A percentile compares a stretch with the other conserved stretches of the same genome.
These are phyloP conservation scores for Yarrowia divulgata DNA, from an alignment of 805 yeast genomes.

Conservation along the genomic window DNA sequence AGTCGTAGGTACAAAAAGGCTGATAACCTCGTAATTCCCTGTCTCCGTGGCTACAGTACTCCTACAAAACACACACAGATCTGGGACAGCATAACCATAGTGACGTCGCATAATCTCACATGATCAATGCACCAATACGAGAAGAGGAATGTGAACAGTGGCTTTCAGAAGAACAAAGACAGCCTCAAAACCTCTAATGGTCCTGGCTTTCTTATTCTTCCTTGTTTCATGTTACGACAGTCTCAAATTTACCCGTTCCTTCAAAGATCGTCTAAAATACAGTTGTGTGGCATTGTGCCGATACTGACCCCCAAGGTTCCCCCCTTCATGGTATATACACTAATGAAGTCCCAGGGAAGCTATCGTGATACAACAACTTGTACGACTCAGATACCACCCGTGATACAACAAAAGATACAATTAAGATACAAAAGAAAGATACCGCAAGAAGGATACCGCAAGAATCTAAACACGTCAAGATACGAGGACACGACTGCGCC, in stretches of 20 bases:
- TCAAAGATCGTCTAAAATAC: neutral
- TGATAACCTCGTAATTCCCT: no score
- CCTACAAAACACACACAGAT: no score
- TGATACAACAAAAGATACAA: conserved; percentile 1
- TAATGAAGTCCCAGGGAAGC: neutral
- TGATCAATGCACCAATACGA: neutral
- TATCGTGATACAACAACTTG: neutral
- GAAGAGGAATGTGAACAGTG: neutral
- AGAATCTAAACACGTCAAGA: conserved; percentile 9
- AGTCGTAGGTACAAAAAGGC: no score
- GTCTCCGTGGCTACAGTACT: no score
- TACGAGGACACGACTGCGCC: neutral
- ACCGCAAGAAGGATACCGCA: neutral
- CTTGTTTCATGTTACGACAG: neutral
- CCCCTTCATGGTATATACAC: neutral
- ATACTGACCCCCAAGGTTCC: conserved; percentile 19
- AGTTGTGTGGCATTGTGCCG: neutral
- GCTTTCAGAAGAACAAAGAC: neutral
- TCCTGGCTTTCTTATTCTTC: neutral
- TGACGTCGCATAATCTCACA: neutral
- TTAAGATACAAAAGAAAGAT: neutral
- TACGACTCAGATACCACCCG: neutral
- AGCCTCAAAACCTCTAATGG: no score
- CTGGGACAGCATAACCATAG: no score
- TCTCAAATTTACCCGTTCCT: conserved; percentile 5